These are phyloP conservation scores for Aspergillus tanneri DNA, from an alignment of 2,329 filamentous ascomycete genomes.

Conservation along the genomic window DNA sequence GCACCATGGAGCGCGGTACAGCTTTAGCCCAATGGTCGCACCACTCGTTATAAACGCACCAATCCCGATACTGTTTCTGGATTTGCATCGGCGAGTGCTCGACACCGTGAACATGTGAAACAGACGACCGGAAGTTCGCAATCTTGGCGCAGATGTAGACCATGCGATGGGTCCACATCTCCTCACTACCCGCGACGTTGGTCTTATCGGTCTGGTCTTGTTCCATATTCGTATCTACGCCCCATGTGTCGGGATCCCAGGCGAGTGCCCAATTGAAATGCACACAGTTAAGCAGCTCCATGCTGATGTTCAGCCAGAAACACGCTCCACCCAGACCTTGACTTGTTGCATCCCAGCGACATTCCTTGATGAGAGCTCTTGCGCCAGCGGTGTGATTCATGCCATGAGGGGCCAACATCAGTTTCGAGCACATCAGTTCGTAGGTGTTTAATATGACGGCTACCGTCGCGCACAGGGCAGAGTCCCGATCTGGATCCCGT, in stretches of 20 bases:
- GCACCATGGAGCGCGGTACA: constrained; percentile 82
- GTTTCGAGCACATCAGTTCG: constrained; percentile 83
- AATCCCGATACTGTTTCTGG: constrained; percentile 69
- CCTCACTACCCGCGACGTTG: constrained; percentile 63
- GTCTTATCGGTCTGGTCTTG: constrained; percentile 55
- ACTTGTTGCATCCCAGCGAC: constrained; percentile 79
- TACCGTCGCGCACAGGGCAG: constrained; percentile 78
- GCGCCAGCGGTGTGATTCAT: constrained; percentile 89
- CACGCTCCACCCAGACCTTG: constrained; percentile 80
- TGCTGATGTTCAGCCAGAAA: constrained; percentile 89
- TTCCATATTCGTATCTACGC: constrained; percentile 73
- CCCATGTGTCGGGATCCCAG: constrained; percentile 90
- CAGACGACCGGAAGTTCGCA: constrained; percentile 75
- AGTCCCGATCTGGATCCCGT: constrained; percentile 82
- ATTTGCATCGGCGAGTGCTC: constrained; percentile 57
- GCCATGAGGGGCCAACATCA: constrained; percentile 58
- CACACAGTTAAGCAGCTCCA: constrained; percentile 86
- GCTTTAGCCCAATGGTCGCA: constrained; percentile 78
- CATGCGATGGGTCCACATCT: constrained; percentile 84
- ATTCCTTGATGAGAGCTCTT: constrained; percentile 82
- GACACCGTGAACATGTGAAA: constrained; percentile 60
- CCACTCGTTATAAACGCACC: constrained; percentile 75
- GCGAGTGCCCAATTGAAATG: constrained; percentile 83
- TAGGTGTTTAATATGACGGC: constrained; percentile 89
- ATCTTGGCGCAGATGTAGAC: constrained; percentile 86